Conservation (phyloP, 805 yeast species). For the Candida adriatica region DNA sequence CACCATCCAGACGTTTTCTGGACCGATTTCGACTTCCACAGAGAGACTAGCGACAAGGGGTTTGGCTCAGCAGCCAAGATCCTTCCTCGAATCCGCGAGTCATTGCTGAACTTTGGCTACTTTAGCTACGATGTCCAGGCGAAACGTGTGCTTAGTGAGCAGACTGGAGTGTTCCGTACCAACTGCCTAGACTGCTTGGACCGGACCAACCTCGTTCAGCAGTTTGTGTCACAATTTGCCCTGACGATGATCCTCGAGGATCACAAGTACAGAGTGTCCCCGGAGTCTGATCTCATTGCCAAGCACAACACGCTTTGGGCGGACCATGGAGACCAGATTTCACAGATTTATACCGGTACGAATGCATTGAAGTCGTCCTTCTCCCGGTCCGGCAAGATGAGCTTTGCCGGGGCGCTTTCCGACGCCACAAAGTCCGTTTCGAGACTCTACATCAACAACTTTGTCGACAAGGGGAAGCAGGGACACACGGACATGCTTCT, state of each 20-base stretch:
- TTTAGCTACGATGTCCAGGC: slow-evolving; percentile 60
- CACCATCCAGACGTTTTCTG: slow-evolving; percentile 38
- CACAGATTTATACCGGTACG: slow-evolving; percentile 95
- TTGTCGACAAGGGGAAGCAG: slow-evolving; percentile 88
- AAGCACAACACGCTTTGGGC: slow-evolving; percentile 93
- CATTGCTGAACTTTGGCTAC: slow-evolving; percentile 76
- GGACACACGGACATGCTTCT: slow-evolving; percentile 70
- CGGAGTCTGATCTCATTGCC: slow-evolving; percentile 50
- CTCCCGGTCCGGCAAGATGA: slow-evolving; percentile 94
- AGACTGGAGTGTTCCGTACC: slow-evolving; percentile 85
- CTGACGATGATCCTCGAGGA: slow-evolving; percentile 34
- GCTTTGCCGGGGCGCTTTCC: slow-evolving; percentile 91
- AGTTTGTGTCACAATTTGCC: slow-evolving; percentile 70
- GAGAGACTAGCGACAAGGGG: slow-evolving; percentile 85
- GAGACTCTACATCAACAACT: slow-evolving; percentile 91
- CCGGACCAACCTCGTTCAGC: slow-evolving; percentile 85
- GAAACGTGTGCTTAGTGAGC: slow-evolving; percentile 58
- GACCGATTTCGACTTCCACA: slow-evolving; percentile 91
- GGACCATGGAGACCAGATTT: slow-evolving; percentile 94
- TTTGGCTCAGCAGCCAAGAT: slow-evolving; percentile 77
- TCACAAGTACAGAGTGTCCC: slow-evolving; percentile 15
- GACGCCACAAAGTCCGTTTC: slow-evolving; percentile 96
- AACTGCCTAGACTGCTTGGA: slow-evolving; percentile 95
- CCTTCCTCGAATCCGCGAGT: slow-evolving; percentile 53
- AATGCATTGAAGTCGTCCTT: slow-evolving; percentile 94